These are phyloP conservation scores for Scleroderma citrinum DNA, from an alignment of 768 basidiomycete species.

Conservation along the genomic window DNA sequence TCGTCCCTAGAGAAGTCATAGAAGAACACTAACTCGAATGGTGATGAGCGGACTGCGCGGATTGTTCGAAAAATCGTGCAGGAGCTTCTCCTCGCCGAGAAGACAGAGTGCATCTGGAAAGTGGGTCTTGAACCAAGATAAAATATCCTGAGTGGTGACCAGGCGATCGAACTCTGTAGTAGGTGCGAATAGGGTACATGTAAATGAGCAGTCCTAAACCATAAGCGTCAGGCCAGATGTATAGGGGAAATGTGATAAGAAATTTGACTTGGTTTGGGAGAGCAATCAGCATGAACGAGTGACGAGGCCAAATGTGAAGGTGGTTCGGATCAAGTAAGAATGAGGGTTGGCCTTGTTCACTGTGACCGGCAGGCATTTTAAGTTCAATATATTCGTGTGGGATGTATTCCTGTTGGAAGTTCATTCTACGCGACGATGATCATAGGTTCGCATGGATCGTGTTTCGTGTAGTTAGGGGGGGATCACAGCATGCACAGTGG, in stretches of 20 bases:
- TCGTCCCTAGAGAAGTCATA: constrained; percentile 16
- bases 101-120: constrained; percentile 85
- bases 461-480: constrained; percentile 1
- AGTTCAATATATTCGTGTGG: constrained; percentile 95
- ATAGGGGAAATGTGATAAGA: constrained; percentile 9
- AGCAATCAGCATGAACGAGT: constrained; percentile 98
- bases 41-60: constrained; percentile 87
- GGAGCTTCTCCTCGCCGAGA: constrained; percentile 75
- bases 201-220: constrained; percentile 89
- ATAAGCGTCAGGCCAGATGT: constrained; percentile 20
- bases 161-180: constrained; percentile 69
- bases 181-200: constrained; percentile 92
- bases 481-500: neutral
- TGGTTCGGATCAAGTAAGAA: constrained; percentile 92
- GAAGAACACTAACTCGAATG: constrained; percentile 68
- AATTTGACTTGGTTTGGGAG: constrained; percentile 86
- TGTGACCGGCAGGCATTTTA: constrained; percentile 81
- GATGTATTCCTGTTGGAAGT: constrained; percentile 93
- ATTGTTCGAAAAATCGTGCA: constrained; percentile 76
- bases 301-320: constrained; percentile 98
- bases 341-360: constrained; percentile 50
- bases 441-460: constrained; percentile 1
- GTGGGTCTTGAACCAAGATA: constrained; percentile 73
- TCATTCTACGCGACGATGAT: constrained; percentile 56
- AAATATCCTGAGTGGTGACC: constrained; percentile 46